phyloP scores from a whole-genome alignment of 2,329 filamentous ascomycete genomes.

The Alternaria metachromatica region DNA sequence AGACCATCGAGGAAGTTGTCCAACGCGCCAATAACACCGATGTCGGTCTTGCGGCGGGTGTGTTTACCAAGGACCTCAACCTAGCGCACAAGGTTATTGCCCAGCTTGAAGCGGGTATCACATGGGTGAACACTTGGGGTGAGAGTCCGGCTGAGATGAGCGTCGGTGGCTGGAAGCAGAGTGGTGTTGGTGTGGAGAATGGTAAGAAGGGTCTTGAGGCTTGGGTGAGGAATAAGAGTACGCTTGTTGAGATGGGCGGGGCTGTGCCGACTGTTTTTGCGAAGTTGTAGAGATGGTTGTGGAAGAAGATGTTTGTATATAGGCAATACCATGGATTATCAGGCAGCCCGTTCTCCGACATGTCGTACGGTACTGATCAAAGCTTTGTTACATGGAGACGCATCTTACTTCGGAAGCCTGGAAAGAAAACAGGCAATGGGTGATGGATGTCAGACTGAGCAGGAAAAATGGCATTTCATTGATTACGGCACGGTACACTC shows the following conservation, averaged over 20 bases:
- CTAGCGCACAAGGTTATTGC: constrained; percentile 74
- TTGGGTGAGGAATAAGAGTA: constrained; percentile 88
- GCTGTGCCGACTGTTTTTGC: constrained; percentile 72
- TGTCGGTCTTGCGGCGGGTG: constrained; percentile 81
- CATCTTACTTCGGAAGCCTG: too few relatives aligned
- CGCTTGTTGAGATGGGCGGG: constrained; percentile 80
- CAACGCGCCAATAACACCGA: constrained; percentile 76
- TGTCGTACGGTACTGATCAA: too few relatives aligned
- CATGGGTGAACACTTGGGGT: constrained; percentile 95
- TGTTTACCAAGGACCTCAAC: constrained; percentile 79
- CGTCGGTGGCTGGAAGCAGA: constrained; percentile 91
- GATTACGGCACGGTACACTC: too few relatives aligned
- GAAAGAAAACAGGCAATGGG: too few relatives aligned
- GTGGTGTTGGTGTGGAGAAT: constrained; percentile 87
- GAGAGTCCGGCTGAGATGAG: constrained; percentile 91
- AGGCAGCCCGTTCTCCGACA: too few relatives aligned
- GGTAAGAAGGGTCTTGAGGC: constrained; percentile 78
- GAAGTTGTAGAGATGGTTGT: constrained; percentile 25
- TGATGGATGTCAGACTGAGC: too few relatives aligned
- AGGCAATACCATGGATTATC: too few relatives aligned
- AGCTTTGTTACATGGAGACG: too few relatives aligned
- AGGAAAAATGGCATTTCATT: too few relatives aligned
- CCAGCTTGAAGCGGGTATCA: constrained; percentile 81
- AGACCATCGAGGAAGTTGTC: constrained; percentile 72
- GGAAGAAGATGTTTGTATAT: not conserved